phyloP scores from a whole-genome alignment of 768 basidiomycete species.

The Mycena haematopus region DNA sequence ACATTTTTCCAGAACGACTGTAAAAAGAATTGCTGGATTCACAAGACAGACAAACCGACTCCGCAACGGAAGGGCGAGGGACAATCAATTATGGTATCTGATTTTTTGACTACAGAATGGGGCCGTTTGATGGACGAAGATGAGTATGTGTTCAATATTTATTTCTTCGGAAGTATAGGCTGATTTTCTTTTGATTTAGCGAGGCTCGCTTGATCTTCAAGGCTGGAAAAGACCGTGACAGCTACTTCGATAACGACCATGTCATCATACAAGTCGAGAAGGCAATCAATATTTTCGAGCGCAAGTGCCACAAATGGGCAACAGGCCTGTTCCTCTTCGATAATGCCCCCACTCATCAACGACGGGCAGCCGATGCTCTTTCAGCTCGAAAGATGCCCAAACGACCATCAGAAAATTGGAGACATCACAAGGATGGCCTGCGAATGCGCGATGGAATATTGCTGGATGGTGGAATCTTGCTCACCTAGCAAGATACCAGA shows the following conservation, averaged over 20 bases:
- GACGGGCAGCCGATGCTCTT: slow-evolving; percentile 33
- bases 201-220: not conserved
- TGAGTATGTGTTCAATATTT: slow-evolving; percentile 30
- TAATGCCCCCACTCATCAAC: slow-evolving; percentile 30
- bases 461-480: too few relatives aligned
- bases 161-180: slow-evolving; percentile 13
- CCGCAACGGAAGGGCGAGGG: slow-evolving; percentile 45
- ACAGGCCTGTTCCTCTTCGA: slow-evolving; percentile 26
- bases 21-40: slow-evolving; percentile 36
- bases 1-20: slow-evolving; percentile 46
- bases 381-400: slow-evolving; percentile 35
- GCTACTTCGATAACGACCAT: not conserved
- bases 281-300: slow-evolving; percentile 42
- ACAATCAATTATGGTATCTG: slow-evolving; percentile 42
- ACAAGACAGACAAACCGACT: slow-evolving; percentile 28
- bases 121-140: slow-evolving; percentile 33
- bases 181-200: not conserved
- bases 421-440: not conserved
- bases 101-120: slow-evolving; percentile 42
- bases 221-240: not conserved
- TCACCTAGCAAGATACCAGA: too few relatives aligned
- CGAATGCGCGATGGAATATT: slow-evolving; percentile 9
- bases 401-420: slow-evolving; percentile 3
- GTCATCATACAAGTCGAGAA: slow-evolving; percentile 26
- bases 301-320: slow-evolving; percentile 32